Evolutionary conservation across 495 filamentous ascomycete genomes (phyloP), one percentile per base, ranked within the genome.

Genomic region (Neurospora intermedia): DNA sequence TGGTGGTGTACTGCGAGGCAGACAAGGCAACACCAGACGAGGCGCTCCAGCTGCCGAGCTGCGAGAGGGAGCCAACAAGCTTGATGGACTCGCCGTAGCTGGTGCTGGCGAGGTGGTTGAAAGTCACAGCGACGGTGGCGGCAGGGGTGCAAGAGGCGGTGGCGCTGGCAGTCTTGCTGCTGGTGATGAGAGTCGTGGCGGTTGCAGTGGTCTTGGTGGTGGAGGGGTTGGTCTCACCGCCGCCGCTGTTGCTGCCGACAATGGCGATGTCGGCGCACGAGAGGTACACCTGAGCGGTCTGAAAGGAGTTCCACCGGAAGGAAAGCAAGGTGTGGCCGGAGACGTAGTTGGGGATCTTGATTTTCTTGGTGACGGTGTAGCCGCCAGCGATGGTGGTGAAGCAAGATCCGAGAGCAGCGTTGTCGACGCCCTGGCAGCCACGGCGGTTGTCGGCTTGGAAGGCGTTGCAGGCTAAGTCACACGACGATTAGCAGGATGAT

Each of bases 31-130:
- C 42, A 0, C 85, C 89, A 18, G 78, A 77, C 39, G 75, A 75
- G 0, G 86, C 81, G 71, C 85, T 81, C 90, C 89, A 92, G 73
- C 79, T 82, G 0, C 90, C 90, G 27, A 92, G 84, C 66, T 82
- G 78, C 0, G 82, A 69, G 69, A 88, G 85, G 15, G 85, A 87
- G 1, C 91, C 91, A 0, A 83, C 82, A 13, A 93, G 76, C 75
- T 86, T 87, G 79, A 92, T 82, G 40, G 84, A 88, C 79, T 91
- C 85, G 15, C 90, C 90, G 27, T 80, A 87, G 0, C 59, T 74
- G 0, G 90, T 92, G 0, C 79, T 84, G 1, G 84, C 88, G 7
- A 80, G 81, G 35, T 86, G 84, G 43, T 89, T 84, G 78, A 92
- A 92, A 0, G 86, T 89, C 11, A 91, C 84, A 0, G 84, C 82